These are phyloP conservation scores for Mycena filopes DNA, from an alignment of 768 basidiomycete genomes.

Conservation along the genomic window DNA sequence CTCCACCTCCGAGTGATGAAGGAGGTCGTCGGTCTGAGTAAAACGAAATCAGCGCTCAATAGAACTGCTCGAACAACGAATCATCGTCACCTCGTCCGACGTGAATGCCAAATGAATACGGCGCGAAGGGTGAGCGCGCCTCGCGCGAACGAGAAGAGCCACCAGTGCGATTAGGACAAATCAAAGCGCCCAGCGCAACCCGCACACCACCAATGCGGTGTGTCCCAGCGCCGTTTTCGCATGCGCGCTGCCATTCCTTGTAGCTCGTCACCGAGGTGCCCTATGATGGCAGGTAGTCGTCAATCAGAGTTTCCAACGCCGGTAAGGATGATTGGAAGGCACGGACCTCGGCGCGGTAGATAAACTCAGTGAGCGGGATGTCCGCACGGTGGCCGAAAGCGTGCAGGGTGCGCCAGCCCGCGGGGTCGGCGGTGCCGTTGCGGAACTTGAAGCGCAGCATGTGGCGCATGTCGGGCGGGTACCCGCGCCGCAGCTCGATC, in stretches of 20 bases:
- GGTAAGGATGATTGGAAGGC: no score
- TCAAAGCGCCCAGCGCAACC: neutral
- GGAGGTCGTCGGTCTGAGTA: no score
- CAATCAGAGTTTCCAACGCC: no score
- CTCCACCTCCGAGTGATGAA: no score
- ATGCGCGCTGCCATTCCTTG: conserved; percentile 62
- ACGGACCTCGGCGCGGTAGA: conserved; percentile 86
- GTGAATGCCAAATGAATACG: no score
- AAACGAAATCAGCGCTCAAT: no score
- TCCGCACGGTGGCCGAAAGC: conserved; percentile 81
- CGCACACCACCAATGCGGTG: no score
- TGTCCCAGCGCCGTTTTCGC: conserved; percentile 40
- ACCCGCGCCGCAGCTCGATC: conserved; percentile 82
- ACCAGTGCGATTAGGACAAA: no score
- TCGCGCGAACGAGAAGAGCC: no score
- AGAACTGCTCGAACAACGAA: no score
- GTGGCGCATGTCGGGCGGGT: conserved; percentile 79
- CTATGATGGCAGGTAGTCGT: conserved; percentile 35
- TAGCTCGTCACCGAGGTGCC: conserved; percentile 64
- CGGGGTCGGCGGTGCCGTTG: conserved; percentile 70
- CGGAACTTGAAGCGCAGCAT: conserved; percentile 87
- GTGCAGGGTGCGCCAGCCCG: conserved; percentile 72
- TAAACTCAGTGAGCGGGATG: conserved; percentile 86
- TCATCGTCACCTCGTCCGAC: no score
- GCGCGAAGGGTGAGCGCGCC: no score